Conservation (phyloP, 768 basidiomycete species). For the Termitomyces sp. region DNA sequence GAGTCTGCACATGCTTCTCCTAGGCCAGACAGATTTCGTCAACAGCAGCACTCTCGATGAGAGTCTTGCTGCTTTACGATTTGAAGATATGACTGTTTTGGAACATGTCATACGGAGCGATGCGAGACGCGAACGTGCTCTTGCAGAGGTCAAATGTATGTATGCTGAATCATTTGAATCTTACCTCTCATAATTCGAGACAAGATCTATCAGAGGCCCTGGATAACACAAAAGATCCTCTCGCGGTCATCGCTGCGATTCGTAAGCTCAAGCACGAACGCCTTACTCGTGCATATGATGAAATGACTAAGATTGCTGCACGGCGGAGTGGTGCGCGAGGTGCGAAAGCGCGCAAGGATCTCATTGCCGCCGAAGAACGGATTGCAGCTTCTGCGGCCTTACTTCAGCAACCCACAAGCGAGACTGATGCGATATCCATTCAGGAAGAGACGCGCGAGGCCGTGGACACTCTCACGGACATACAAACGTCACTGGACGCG, state of each 20-base stretch:
- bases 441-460: constrained; percentile 22
- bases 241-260: constrained; percentile 20
- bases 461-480: constrained; percentile 25
- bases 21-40: constrained; percentile 36
- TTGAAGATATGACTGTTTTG: constrained; percentile 23
- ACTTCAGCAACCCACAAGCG: constrained; percentile 20
- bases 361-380: constrained; percentile 41
- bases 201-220: constrained; percentile 20
- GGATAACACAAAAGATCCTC: constrained; percentile 25
- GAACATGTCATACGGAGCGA: constrained; percentile 46
- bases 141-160: constrained; percentile 27
- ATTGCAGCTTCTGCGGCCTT: constrained; percentile 28
- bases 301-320: constrained; percentile 44
- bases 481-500: constrained; percentile 24
- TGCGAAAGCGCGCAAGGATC: constrained; percentile 50
- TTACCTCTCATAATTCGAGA: background rate
- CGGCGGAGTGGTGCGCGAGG: constrained; percentile 57
- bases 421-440: constrained; percentile 21
- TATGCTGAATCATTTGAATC: constrained; percentile 10
- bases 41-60: constrained; percentile 20
- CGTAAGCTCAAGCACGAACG: constrained; percentile 27
- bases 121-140: constrained; percentile 28
- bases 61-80: constrained; percentile 11
- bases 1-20: constrained; percentile 39
- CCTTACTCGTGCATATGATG: constrained; percentile 26